phyloP scores from a whole-genome alignment of 1,284 basidiomycete genomes.

The Vanrija sp. region DNA sequence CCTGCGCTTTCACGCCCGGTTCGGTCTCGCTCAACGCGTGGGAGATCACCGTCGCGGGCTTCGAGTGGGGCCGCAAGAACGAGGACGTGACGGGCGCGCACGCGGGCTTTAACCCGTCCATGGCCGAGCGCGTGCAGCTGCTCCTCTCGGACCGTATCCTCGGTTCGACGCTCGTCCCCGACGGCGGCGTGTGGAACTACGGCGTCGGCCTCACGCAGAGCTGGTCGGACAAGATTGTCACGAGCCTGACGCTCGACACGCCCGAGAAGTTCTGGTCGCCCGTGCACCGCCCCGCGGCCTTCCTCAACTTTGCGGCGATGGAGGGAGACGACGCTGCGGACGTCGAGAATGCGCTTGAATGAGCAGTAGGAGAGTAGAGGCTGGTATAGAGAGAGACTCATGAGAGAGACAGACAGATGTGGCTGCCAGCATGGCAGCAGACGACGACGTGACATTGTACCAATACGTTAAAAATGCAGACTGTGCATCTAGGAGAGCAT shows the following conservation, averaged over 20 bases:
- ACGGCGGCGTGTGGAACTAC: slow-evolving; percentile 91
- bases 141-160: slow-evolving; percentile 89
- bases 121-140: slow-evolving; percentile 95
- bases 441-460: not conserved
- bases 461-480: slow-evolving; percentile 2
- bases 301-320: slow-evolving; percentile 83
- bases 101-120: slow-evolving; percentile 90
- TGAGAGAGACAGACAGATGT: not conserved
- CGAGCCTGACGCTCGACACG: slow-evolving; percentile 82
- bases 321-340: slow-evolving; percentile 81
- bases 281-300: slow-evolving; percentile 81
- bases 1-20: slow-evolving; percentile 94
- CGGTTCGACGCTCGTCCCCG: slow-evolving; percentile 84
- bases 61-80: slow-evolving; percentile 98
- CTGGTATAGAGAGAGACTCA: not conserved
- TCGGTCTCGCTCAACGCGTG: slow-evolving; percentile 94
- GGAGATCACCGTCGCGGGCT: slow-evolving; percentile 81
- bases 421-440: not conserved
- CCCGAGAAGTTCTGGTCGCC: slow-evolving; percentile 95
- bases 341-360: slow-evolving; percentile 65
- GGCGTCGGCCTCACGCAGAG: slow-evolving; percentile 85
- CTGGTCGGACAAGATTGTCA: slow-evolving; percentile 80
- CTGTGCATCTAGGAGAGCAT: not conserved
- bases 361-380: slow-evolving; percentile 6
- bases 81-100: slow-evolving; percentile 78